phyloP scores from a whole-genome alignment of 1,139 yeast species.

The Debaryomyces udenii region DNA sequence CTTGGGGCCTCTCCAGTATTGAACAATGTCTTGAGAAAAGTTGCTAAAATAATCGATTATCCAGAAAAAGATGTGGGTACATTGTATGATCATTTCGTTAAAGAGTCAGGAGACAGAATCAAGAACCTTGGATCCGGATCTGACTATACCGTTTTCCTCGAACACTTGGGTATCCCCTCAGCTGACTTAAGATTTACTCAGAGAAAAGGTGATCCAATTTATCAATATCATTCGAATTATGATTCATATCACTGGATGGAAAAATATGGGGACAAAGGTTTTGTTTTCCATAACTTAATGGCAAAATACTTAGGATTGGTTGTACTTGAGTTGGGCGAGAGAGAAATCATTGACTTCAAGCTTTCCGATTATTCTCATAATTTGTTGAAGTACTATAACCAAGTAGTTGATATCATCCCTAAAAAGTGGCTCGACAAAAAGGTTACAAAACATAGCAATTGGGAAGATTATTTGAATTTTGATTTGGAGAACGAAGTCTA shows the following conservation, averaged over 20 bases:
- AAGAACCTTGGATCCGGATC: slow-evolving; percentile 48
- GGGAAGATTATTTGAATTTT: slow-evolving; percentile 23
- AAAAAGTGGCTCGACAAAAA: slow-evolving; percentile 31
- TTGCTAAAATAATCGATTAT: slow-evolving; percentile 42
- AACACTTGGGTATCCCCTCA: slow-evolving; percentile 50
- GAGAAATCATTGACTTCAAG: slow-evolving; percentile 49
- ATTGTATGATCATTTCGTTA: slow-evolving; percentile 61
- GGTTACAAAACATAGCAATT: slow-evolving; percentile 17
- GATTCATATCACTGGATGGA: slow-evolving; percentile 63
- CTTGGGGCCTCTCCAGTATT: slow-evolving; percentile 46
- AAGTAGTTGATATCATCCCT: slow-evolving; percentile 35
- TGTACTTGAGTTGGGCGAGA: slow-evolving; percentile 55
- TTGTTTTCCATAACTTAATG: slow-evolving; percentile 54
- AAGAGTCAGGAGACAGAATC: slow-evolving; percentile 37
- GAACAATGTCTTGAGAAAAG: slow-evolving; percentile 34
- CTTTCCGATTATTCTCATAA: slow-evolving; percentile 40
- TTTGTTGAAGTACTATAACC: slow-evolving; percentile 33
- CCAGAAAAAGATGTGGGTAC: slow-evolving; percentile 49
- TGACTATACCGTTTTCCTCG: slow-evolving; percentile 50
- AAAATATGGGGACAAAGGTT: slow-evolving; percentile 56
- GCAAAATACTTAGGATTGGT: slow-evolving; percentile 63
- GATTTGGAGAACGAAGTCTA: slow-evolving; percentile 20
- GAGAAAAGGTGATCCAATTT: slow-evolving; percentile 43
- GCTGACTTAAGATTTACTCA: slow-evolving; percentile 40
- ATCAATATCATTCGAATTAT: slow-evolving; percentile 61